phyloP scores from a whole-genome alignment of 306 rosid species.

The Malus sieversii region DNA sequence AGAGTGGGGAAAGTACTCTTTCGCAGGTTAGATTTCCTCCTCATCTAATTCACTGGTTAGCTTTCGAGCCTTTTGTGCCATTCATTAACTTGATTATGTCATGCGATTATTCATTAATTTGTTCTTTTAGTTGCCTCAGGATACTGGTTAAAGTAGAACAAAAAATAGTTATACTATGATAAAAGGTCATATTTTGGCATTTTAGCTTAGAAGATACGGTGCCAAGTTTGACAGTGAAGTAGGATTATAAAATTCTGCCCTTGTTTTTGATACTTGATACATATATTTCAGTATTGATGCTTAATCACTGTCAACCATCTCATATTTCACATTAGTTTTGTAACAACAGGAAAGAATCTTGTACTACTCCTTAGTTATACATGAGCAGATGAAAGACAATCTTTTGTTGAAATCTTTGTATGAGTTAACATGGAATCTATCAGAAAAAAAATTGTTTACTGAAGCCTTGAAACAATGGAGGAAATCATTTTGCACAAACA shows the following conservation, averaged over 20 bases:
- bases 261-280: background rate
- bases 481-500: conserved; percentile 25
- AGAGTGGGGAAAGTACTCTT: conserved; percentile 42
- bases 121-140: background rate
- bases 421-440: conserved; percentile 12
- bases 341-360: no score
- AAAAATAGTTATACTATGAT: background rate
- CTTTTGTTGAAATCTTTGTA: background rate
- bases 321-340: no score
- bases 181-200: background rate
- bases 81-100: background rate
- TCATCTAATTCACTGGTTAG: background rate
- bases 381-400: no score
- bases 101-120: background rate
- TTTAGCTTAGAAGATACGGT: background rate
- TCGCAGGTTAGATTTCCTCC: conserved; percentile 21
- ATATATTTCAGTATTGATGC: no score
- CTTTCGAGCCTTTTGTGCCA: background rate
- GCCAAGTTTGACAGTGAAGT: background rate
- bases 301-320: no score
- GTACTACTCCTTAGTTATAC: no score
- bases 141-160: background rate
- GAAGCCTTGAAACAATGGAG: conserved; percentile 12
- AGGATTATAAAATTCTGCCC: background rate
- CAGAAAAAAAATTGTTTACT: background rate